Percentiles rank a stretch among this genome's conserved stretches.
Conservation (phyloP, 495 filamentous ascomycete species). For the Penicillium ochrochloron region DNA sequence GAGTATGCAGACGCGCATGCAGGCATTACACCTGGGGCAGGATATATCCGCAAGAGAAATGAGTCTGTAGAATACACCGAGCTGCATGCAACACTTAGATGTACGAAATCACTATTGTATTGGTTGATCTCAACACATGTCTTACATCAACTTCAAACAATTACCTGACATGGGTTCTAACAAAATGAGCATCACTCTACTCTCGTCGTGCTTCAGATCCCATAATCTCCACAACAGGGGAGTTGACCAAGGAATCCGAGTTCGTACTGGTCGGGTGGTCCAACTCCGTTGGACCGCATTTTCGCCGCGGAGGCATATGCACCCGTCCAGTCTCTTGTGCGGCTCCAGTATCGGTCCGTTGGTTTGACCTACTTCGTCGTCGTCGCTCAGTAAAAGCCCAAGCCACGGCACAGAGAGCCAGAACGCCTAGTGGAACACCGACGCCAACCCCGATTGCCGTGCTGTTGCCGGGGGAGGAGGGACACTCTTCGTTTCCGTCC, state of each 20-base stretch:
- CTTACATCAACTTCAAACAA: too few species aligned
- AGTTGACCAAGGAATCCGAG: background rate
- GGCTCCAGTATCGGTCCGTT: background rate
- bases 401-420: background rate
- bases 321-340: constrained; percentile 1
- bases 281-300: constrained; percentile 6
- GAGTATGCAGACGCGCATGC: too few species aligned
- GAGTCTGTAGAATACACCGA: too few species aligned
- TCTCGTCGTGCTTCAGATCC: constrained; percentile 1
- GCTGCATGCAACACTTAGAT: too few species aligned
- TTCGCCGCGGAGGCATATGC: background rate
- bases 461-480: background rate
- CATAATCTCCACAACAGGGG: constrained; percentile 11
- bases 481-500: background rate
- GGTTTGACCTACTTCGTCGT: background rate
- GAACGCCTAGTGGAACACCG: constrained; percentile 6
- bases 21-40: too few species aligned
- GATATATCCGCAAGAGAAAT: too few species aligned
- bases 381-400: constrained; percentile 9
- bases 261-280: constrained; percentile 1
- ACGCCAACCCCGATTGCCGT: constrained; percentile 5
- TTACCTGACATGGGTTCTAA: too few species aligned
- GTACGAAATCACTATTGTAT: too few species aligned
- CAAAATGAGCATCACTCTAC: background rate
- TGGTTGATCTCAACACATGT: too few species aligned